Base-by-base conservation (phyloP, 2,329 filamentous ascomycete species). In the Aureobasidium sp. region DNA sequence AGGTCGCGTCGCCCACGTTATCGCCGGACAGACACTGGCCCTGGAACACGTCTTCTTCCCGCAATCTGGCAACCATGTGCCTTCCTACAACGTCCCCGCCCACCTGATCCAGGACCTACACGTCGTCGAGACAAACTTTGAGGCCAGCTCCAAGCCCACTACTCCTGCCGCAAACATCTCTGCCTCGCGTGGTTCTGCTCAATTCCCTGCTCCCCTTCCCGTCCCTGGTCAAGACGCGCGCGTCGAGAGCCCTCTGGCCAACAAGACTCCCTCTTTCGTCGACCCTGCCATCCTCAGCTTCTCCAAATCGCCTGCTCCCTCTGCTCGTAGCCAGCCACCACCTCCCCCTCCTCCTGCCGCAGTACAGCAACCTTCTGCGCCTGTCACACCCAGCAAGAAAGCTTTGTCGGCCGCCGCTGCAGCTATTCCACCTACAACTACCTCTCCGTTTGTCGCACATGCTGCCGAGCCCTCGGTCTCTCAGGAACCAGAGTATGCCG, bases 251-350 rank as follows among this genome's bases (percentile, higher is more conserved):
- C 64, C 48, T 25, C 33, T 51, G 50, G 66, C 64, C 40, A 43
- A 60, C n/a, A 51, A 66, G 47, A 56, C 64, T 27, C 64, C 45
- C 23, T 64, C 64, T 0, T 94, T 96, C 73, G 85, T 91, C n/a
- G 93, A 97, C 72, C 93, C 93, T 15, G 93, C 93, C 4, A 97
- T 97, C 64, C 76, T 97, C 53, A 94, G 93, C 74, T 87, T 93
- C 75, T 77, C 77, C 25, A 82, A 72, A 67, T 78, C 72, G 59
- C 76, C 73, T 54, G 71, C 73, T 45, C 48, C 71, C 18, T 65
- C 71, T 38, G 43, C 54, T 62, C 67, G 40, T 31, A 69, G n/a
- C 27, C 55, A 54, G 66, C 67, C 42, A 65, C 71, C 50, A 38
- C 70, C 36, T 66, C 62, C 47, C 43, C 69, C 33, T 65, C 45